A percentile compares a stretch with the other conserved stretches of the same genome.
Conservation (phyloP, 2,329 filamentous ascomycete species). For the Stachybotrys chartarum region DNA sequence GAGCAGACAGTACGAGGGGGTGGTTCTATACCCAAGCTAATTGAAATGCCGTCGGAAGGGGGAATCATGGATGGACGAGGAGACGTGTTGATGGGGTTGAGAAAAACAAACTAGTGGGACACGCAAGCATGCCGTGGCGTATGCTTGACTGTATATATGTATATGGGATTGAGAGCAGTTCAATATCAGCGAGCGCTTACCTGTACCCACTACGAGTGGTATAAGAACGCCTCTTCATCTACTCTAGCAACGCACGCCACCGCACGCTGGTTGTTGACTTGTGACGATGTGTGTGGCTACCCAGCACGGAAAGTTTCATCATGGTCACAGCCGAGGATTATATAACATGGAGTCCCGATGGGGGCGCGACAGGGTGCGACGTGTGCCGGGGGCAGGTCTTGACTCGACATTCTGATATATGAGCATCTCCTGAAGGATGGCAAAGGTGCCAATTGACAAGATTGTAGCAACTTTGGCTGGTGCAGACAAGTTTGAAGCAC, state of each 20-base stretch:
- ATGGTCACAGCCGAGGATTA: background rate
- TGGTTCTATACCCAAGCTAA: conserved; percentile 60
- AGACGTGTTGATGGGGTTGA: background rate
- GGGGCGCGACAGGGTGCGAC: too few species aligned
- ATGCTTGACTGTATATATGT: conserved; percentile 1
- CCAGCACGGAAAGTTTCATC: background rate
- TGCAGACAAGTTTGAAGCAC: too few species aligned
- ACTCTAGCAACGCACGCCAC: background rate
- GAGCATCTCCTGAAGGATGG: too few species aligned
- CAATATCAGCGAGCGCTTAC: background rate
- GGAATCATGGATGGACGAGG: background rate
- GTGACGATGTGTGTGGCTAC: background rate
- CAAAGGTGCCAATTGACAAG: too few species aligned
- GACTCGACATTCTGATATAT: too few species aligned
- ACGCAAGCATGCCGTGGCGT: background rate
- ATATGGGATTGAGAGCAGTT: background rate
- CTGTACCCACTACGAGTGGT: background rate
- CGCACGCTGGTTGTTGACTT: too few species aligned
- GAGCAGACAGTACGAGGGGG: conserved; percentile 85
- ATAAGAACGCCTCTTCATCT: background rate
- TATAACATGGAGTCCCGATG: too few species aligned
- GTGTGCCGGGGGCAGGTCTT: too few species aligned
- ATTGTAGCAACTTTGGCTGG: too few species aligned
- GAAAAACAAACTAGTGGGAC: background rate
- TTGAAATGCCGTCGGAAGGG: conserved; percentile 1